A percentile compares a stretch with the other conserved stretches of the same genome.
phyloP scores from a whole-genome alignment of 2,329 filamentous ascomycete species.

The Aspergillus hortae region DNA sequence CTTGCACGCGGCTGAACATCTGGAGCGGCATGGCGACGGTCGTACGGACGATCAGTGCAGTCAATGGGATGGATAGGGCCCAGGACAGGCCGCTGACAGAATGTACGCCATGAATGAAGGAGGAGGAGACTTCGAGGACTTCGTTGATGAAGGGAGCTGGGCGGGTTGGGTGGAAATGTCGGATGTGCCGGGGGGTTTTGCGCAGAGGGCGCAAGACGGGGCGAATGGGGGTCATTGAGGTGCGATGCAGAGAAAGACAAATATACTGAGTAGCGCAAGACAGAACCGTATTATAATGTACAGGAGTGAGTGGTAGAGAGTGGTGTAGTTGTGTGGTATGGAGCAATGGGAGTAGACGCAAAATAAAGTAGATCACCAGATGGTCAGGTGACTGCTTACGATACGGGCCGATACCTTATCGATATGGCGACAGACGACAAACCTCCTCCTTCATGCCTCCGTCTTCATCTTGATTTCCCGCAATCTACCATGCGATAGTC shows the following conservation, averaged over 20 bases:
- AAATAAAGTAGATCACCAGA: too few relatives aligned
- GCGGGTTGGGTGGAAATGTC: conserved; percentile 51
- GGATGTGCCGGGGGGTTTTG: conserved; percentile 20
- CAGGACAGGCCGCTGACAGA: conserved; percentile 49
- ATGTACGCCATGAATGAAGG: conserved; percentile 51
- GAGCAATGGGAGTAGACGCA: too few relatives aligned
- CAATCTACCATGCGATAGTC: neutral
- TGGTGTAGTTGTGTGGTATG: neutral
- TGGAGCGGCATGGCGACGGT: conserved; percentile 47
- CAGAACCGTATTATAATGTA: too few relatives aligned
- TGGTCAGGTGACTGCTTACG: neutral
- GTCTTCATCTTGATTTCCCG: neutral
- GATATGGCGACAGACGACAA: conserved; percentile 9
- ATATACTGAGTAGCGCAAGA: too few relatives aligned
- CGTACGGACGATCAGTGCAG: conserved; percentile 51
- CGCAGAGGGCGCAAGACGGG: conserved; percentile 7
- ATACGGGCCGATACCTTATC: conserved; percentile 7
- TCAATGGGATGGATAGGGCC: conserved; percentile 53
- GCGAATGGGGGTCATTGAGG: conserved; percentile 3
- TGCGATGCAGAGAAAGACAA: too few relatives aligned
- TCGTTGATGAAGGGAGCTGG: conserved; percentile 41
- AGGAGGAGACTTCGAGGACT: conserved; percentile 43
- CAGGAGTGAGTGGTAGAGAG: conserved; percentile 1
- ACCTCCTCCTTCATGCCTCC: neutral
- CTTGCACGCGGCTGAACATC: conserved; percentile 39